Base-by-base conservation (phyloP, 1,284 basidiomycete species). In the Rhodofomes roseus region DNA sequence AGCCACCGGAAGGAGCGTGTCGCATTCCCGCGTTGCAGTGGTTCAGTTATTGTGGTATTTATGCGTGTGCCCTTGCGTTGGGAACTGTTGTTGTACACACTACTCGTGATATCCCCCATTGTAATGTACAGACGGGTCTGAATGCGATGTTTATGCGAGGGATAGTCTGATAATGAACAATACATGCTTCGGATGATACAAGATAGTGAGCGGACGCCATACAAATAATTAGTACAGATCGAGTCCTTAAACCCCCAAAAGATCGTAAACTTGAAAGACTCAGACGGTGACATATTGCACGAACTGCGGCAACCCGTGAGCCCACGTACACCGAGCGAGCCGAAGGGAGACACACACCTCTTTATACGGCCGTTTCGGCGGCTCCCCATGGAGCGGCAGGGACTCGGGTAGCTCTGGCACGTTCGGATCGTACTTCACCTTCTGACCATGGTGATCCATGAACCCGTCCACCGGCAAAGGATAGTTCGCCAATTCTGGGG, bases 341-440 rank as follows among this genome's bases (percentile, higher is more conserved):
- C 12, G 27, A 56, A n/a, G 31, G 23, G 29, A 41, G 54, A 27
- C 6, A 76, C 83, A 70, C 62, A 89, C 86, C 51, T 67, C 70
- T 23, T 81, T 77, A 71, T 90, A 89, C 41, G 86, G 87, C 53
- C 74, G 74, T 57, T 69, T 55, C 16, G 87, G 81, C 3, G 76
- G 71, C 65, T 78, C 72, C 0, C 87, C 87, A 63, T 76, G 77
- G 29, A 70, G 72, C 14, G 86, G 84, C 62, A 88, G 67, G 56
- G 81, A 84, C 60, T 83, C 78, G 0, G 80, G 80, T 59, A 87
- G 74, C 71, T 89, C 85, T 1, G 79, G 80, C 36, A 84, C 72
- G 7, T 70, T 71, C 14, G 70, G 66, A 51, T 78, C 68, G 65
- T 78, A 84, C 43, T 69, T 61, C 4, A 76, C 67, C 41, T 76